Percentiles rank a stretch among this genome's conserved stretches.
phyloP scores from a whole-genome alignment of 768 basidiomycete genomes.

The Russula olivacea region DNA sequence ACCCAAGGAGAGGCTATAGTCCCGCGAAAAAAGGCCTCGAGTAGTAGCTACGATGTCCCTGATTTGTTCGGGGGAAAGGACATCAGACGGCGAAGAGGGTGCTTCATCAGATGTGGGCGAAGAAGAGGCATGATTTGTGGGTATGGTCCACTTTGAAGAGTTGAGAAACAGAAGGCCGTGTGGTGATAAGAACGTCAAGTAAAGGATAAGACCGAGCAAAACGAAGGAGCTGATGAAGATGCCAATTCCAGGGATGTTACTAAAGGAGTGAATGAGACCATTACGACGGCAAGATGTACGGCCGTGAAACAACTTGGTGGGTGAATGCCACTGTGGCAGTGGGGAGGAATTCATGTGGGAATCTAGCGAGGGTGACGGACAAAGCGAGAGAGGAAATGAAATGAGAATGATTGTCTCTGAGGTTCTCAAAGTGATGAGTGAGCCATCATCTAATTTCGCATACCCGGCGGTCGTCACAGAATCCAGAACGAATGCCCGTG shows the following conservation, averaged over 20 bases:
- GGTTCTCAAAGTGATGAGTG: not conserved
- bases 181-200: slow-evolving; percentile 4
- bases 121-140: not conserved
- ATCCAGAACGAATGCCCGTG: not conserved
- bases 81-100: not conserved
- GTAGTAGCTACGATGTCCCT: slow-evolving; percentile 34
- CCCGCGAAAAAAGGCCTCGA: slow-evolving; percentile 41
- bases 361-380: too few relatives aligned
- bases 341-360: not conserved
- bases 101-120: not conserved
- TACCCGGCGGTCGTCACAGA: not conserved
- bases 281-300: slow-evolving; percentile 3
- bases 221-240: slow-evolving; percentile 1
- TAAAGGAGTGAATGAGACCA: not conserved
- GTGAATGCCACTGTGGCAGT: not conserved
- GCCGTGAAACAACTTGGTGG: not conserved
- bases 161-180: not conserved
- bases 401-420: not conserved
- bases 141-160: not conserved
- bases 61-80: slow-evolving; percentile 32
- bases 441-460: not conserved
- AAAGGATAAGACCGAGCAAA: slow-evolving; percentile 5
- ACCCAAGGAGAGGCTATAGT: slow-evolving; percentile 40
- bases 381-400: not conserved
- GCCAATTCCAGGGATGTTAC: not conserved